These are phyloP conservation scores for Cadophora sp. DNA, from an alignment of 2,329 filamentous ascomycete species.

Conservation along the genomic window DNA sequence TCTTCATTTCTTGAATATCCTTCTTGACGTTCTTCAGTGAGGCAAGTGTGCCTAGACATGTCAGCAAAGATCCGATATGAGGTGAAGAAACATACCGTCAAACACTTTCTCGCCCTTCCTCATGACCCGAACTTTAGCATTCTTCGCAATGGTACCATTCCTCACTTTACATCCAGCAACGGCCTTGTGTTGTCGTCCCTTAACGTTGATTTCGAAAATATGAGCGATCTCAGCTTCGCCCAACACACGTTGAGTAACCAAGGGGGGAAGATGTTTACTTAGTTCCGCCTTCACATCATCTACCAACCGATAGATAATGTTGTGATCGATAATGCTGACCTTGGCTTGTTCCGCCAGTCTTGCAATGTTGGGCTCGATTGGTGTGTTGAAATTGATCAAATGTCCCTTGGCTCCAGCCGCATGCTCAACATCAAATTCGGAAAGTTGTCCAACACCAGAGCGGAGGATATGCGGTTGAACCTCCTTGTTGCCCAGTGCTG, in stretches of 20 bases:
- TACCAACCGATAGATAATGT: slow-evolving; percentile 81
- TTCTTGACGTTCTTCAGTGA: slow-evolving; percentile 94
- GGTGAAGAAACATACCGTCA: slow-evolving; percentile 69
- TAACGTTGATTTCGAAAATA: slow-evolving; percentile 83
- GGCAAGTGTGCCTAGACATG: slow-evolving; percentile 69
- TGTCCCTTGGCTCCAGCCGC: slow-evolving; percentile 77
- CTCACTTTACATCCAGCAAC: slow-evolving; percentile 89
- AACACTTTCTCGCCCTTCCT: slow-evolving; percentile 75
- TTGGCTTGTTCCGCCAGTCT: slow-evolving; percentile 72
- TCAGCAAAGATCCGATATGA: slow-evolving; percentile 36
- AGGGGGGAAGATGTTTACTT: slow-evolving; percentile 71
- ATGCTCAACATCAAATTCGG: slow-evolving; percentile 88
- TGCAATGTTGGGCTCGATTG: slow-evolving; percentile 70
- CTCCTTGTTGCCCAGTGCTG: slow-evolving; percentile 83
- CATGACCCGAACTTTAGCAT: slow-evolving; percentile 72
- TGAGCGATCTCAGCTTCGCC: slow-evolving; percentile 89
- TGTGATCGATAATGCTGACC: slow-evolving; percentile 83
- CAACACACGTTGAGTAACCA: slow-evolving; percentile 71
- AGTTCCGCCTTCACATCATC: slow-evolving; percentile 75
- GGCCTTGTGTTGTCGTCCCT: slow-evolving; percentile 71
- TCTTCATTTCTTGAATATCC: slow-evolving; percentile 86
- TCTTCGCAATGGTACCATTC: slow-evolving; percentile 75
- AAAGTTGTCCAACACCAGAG: slow-evolving; percentile 77
- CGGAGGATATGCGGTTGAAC: slow-evolving; percentile 79
- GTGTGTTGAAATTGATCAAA: slow-evolving; percentile 86